These are phyloP conservation scores for Angophora floribunda DNA, from an alignment of 345 rosid species.

Conservation along the genomic window DNA sequence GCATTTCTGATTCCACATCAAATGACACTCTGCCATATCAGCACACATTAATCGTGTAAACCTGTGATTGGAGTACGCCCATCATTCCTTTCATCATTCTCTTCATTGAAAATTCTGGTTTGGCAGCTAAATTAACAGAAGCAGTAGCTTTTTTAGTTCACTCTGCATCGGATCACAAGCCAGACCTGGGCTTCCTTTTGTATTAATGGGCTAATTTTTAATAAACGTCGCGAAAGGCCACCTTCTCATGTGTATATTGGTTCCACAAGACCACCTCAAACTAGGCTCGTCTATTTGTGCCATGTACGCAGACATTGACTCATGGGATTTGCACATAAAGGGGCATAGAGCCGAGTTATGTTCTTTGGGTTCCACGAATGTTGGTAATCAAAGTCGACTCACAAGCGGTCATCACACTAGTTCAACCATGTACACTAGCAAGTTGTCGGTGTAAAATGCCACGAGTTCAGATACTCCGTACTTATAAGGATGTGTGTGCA, in stretches of 20 bases:
- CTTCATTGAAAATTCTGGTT: neutral
- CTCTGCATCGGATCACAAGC: neutral
- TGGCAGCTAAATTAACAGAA: neutral
- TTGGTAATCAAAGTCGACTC: neutral
- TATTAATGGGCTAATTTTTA: neutral
- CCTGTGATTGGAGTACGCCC: neutral
- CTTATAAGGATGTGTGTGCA: rapidly evolving
- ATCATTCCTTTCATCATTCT: neutral
- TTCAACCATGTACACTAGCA: neutral
- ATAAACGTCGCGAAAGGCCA: neutral
- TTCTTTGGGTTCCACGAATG: neutral
- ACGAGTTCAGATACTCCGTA: neutral
- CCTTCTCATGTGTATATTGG: neutral
- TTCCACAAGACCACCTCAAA: neutral
- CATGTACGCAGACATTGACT: neutral
- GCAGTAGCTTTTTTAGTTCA: neutral
- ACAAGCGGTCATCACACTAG: neutral
- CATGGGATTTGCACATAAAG: neutral
- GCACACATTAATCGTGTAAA: neutral
- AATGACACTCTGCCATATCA: neutral
- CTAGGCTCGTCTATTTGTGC: neutral
- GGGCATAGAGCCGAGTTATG: neutral
- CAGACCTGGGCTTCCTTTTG: neutral
- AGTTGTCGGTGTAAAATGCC: neutral
- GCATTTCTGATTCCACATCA: neutral